Conservation (phyloP, 495 filamentous ascomycete genomes). For the Xanthoparmelia taractica region DNA sequence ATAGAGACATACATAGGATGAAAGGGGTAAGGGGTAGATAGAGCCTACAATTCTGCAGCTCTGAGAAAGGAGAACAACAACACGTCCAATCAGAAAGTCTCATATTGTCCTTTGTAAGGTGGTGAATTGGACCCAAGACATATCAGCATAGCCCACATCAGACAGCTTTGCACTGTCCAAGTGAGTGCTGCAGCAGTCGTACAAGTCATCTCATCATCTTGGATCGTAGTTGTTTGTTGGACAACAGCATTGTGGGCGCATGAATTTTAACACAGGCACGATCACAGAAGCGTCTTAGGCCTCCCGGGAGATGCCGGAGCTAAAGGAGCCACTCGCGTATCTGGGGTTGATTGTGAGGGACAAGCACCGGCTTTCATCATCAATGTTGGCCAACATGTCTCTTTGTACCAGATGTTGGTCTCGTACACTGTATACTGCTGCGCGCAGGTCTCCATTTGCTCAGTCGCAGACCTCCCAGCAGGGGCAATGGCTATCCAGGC, state of each 20-base stretch:
- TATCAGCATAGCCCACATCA: conserved; percentile 43
- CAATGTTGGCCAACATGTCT: conserved; percentile 12
- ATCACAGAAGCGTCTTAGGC: conserved; percentile 1
- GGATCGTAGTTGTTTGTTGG: conserved; percentile 40
- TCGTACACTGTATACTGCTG: conserved; percentile 8
- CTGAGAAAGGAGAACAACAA: conserved; percentile 12
- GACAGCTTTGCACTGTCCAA: conserved; percentile 25
- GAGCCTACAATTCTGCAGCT: neutral
- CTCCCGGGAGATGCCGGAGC: neutral
- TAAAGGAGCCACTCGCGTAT: neutral
- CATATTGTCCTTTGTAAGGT: conserved; percentile 41
- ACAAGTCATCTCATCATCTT: conserved; percentile 42
- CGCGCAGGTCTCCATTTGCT: neutral
- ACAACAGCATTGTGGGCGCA: neutral
- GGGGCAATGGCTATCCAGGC: conserved; percentile 30
- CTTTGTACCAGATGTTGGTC: conserved; percentile 16
- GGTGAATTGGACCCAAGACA: conserved; percentile 39
- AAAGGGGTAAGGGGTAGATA: neutral
- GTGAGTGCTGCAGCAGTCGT: conserved; percentile 35
- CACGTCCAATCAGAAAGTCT: conserved; percentile 40
- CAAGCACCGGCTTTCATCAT: neutral
- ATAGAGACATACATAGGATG: neutral
- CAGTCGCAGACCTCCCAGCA: conserved; percentile 6
- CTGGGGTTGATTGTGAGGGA: neutral
- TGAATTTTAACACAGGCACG: neutral